These are phyloP conservation scores for Tardiomyces digboiensis DNA, from an alignment of 1,139 yeast species.

Conservation along the genomic window DNA sequence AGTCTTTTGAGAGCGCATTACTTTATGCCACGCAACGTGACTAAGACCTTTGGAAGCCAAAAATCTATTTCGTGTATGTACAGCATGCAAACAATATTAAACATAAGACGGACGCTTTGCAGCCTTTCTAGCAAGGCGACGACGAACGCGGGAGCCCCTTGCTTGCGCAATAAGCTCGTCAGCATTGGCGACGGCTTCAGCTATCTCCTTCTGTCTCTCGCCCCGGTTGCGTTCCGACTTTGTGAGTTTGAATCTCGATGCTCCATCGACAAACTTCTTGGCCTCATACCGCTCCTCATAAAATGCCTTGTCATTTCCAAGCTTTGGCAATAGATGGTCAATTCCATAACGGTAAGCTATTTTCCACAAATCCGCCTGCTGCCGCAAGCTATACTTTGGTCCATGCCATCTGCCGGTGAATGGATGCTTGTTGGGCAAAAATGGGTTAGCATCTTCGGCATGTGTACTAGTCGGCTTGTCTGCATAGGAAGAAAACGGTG, in stretches of 20 bases:
- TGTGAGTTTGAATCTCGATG: conserved; percentile 67
- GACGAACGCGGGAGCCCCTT: conserved; percentile 38
- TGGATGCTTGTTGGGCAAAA: conserved; percentile 77
- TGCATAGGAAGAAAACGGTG: conserved; percentile 63
- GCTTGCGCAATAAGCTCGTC: conserved; percentile 61
- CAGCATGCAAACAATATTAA: not conserved
- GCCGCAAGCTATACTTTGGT: conserved; percentile 71
- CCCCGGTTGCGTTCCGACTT: conserved; percentile 69
- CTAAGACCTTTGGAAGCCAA: too few species aligned
- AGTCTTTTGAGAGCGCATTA: too few species aligned
- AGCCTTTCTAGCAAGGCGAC: conserved; percentile 18
- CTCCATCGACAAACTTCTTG: conserved; percentile 63
- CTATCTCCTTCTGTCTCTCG: conserved; percentile 48
- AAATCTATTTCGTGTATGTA: too few species aligned
- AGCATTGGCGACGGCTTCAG: conserved; percentile 59
- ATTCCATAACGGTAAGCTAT: conserved; percentile 77
- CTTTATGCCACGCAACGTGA: too few species aligned
- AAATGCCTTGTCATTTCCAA: conserved; percentile 59
- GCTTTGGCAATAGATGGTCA: conserved; percentile 66
- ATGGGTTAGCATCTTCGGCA: conserved; percentile 77
- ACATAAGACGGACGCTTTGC: not conserved
- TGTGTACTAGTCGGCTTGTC: conserved; percentile 52
- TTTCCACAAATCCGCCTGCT: conserved; percentile 80
- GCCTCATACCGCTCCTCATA: conserved; percentile 67
- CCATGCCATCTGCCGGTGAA: conserved; percentile 69